Evolutionary conservation across 2,329 filamentous ascomycete species (phyloP), one percentile per base, ranked within the genome.

Genomic region (Diaporthe capsici): DNA sequence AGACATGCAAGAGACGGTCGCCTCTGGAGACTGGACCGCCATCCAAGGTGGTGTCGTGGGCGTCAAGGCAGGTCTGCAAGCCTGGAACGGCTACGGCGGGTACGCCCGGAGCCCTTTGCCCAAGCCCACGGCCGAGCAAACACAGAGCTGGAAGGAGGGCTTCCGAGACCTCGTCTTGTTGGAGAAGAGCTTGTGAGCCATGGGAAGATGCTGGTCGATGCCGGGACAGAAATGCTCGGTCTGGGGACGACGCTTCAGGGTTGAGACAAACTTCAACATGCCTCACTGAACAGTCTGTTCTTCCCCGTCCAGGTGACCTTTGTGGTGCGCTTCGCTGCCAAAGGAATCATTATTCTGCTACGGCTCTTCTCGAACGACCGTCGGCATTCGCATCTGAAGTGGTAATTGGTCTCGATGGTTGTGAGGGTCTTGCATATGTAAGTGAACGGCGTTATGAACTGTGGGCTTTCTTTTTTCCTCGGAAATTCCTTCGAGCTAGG

Each of bases 11-110:
- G 92, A 90, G 61, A 84, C 91, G 31, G 86, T 95, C 58, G 91
- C 92, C 60, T 86, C 89, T 68, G 94, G 92, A 61, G 93, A 95
- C 84, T 94, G 93, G 93, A 90, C 89, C 4, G 92, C 92, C 42
- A 94, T 94, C 76, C 89, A 93, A 80, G 91, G 92, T 74, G 93
- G 93, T 63, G 92, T 95, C 73, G 90, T 94, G 39, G 92, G 92
- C 61, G 92, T 93, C 79, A 95, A 95, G 86, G 89, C 90, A 73
- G 92, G 90, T 7, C 83, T 95, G 78, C 86, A 92, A 82, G 85
- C 88, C n/a, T 92, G 91, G 85, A 89, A 89, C 81, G 92, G 92
- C 39, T 95, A 95, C 80, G 93, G 93, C 75, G 88, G 87, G 39
- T 85, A 83, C 75, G 85, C 83, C 42, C 84, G 87, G 68, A 86